Base-by-base conservation (phyloP, 345 rosid genomes). In the Euphorbia peplus region DNA sequence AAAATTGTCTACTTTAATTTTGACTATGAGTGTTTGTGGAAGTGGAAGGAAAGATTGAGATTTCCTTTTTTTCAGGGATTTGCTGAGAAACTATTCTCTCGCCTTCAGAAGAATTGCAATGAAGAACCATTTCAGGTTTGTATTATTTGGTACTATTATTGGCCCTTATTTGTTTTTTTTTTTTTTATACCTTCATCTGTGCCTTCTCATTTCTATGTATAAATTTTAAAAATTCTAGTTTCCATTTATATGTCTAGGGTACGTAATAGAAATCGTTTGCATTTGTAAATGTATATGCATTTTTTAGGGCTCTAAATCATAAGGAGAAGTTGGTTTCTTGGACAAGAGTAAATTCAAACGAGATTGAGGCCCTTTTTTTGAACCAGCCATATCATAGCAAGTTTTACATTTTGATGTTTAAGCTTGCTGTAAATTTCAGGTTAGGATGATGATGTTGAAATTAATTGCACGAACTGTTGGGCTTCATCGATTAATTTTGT, bases 371-470 rank as follows among this genome's bases (percentile, higher is more conserved):
- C 48, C 60, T 35, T 53, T 7, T 41, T 2, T 14, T 67, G 48
- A 14, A 25, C 8, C 12, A 29, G 41, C 42, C 18, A 8, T 9
- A 4, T 25, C 1, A 11, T 41, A n/a, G 41, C 13, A 44, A 21
- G 18, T 29, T 47, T 58, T 46, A 15, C 11, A 13, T 28, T 63
- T 35, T 42, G 11, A 7, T 69, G 12, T 11, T 9, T 32, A 1
- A 52, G 21, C 24, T 42, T 13, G 7, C 44, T 70, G 66, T 64
- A 58, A 73, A 68, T 48, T 76, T 76, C 88, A 95, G 99, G 86
- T 88, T 64, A 91, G 84, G 83, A 83, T 91, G 97, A 90, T 95
- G 96, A 78, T 95, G 84, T 68, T 95, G 75, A 90, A 91, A 86
- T 87, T 91, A 61, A 83, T 95, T 78, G 92, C 97, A 65, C 88